A percentile compares a stretch with the other conserved stretches of the same genome.
Conservation (phyloP, 257 asterid genomes). For the Ligustrum vulgare region DNA sequence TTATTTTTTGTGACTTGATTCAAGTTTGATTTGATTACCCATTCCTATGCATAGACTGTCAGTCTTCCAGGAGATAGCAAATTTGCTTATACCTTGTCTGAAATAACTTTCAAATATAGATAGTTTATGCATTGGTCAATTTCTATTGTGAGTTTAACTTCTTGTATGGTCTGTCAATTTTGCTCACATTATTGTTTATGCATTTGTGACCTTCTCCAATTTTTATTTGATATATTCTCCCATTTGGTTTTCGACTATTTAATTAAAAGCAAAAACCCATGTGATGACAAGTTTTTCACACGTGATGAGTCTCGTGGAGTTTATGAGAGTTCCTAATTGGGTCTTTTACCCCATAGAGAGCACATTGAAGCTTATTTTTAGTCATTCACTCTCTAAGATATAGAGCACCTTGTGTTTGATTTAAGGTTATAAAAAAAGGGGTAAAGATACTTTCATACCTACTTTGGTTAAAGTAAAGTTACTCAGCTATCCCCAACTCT, state of each 20-base stretch:
- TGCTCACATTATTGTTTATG: background rate
- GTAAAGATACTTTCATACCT: background rate
- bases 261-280: background rate
- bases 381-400: too few species aligned
- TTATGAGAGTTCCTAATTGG: background rate
- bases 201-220: background rate
- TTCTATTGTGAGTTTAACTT: background rate
- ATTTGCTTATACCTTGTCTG: too few species aligned
- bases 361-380: too few species aligned
- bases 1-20: too few species aligned
- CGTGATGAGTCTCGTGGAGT: too few species aligned
- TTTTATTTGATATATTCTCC: background rate
- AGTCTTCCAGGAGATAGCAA: too few species aligned
- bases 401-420: too few species aligned
- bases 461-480: background rate
- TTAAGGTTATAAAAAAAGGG: too few species aligned
- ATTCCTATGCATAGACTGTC: too few species aligned
- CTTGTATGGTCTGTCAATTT: background rate
- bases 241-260: background rate
- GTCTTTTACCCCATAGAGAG: background rate
- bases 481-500: background rate
- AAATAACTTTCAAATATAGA: background rate
- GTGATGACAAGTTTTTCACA: background rate
- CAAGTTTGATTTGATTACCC: too few species aligned
- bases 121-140: background rate